These are phyloP conservation scores for Neobulgaria alba DNA, from an alignment of 2,329 filamentous ascomycete species.

Conservation along the genomic window DNA sequence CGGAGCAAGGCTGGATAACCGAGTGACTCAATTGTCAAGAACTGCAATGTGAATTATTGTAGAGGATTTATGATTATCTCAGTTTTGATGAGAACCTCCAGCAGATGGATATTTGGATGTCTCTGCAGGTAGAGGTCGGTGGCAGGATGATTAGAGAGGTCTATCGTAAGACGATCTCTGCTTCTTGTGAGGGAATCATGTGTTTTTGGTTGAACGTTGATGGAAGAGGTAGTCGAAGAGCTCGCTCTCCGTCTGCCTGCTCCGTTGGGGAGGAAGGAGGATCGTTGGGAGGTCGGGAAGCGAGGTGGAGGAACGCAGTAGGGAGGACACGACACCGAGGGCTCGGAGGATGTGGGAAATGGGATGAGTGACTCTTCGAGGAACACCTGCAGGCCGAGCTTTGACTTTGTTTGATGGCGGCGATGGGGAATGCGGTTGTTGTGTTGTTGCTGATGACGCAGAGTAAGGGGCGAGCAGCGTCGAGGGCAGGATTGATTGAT, in stretches of 20 bases:
- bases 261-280: conserved; percentile 13
- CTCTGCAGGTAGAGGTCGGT: conserved; percentile 4
- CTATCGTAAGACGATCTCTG: conserved; percentile 32
- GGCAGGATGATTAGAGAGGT: conserved; percentile 11
- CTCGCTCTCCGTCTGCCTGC: conserved; percentile 37
- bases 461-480: conserved; percentile 5
- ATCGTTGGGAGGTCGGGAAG: conserved; percentile 2
- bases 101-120: background rate
- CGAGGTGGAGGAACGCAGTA: conserved; percentile 1
- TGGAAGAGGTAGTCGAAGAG: conserved; percentile 38
- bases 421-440: background rate
- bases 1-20: conserved; percentile 1
- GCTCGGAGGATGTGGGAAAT: background rate
- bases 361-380: background rate
- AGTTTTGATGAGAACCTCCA: background rate
- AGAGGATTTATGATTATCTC: conserved; percentile 3
- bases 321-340: background rate
- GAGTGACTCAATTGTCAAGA: conserved; percentile 6
- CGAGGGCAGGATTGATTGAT: conserved; percentile 13
- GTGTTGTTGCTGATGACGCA: conserved; percentile 3
- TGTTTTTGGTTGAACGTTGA: conserved; percentile 30
- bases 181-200: conserved; percentile 34
- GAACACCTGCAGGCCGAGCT: background rate
- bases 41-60: conserved; percentile 13
- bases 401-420: background rate